phyloP scores from a whole-genome alignment of 2,329 filamentous ascomycete genomes.

The Epichloe coenophiala region DNA sequence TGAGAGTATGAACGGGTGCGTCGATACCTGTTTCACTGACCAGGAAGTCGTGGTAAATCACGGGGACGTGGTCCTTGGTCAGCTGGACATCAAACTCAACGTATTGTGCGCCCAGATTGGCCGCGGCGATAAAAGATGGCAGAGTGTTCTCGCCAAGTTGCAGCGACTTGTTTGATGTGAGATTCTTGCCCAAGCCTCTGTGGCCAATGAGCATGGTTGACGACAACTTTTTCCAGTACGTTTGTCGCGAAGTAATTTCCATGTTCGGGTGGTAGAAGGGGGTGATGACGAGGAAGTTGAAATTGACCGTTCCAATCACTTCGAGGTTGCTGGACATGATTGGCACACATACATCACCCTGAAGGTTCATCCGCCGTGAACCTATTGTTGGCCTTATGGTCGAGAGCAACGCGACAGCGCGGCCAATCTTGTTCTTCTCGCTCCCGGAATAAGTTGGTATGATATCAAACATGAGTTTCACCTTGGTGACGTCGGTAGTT shows the following conservation, averaged over 20 bases:
- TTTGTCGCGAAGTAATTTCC: slow-evolving; percentile 78
- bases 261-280: slow-evolving; percentile 91
- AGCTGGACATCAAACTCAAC: slow-evolving; percentile 82
- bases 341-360: slow-evolving; percentile 84
- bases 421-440: slow-evolving; percentile 76
- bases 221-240: slow-evolving; percentile 89
- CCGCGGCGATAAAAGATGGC: slow-evolving; percentile 88
- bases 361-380: slow-evolving; percentile 75
- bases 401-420: slow-evolving; percentile 77
- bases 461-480: slow-evolving; percentile 87
- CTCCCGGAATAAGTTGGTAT: slow-evolving; percentile 90
- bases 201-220: slow-evolving; percentile 72
- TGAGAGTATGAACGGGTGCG: slow-evolving; percentile 88
- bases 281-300: slow-evolving; percentile 91
- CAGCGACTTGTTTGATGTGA: slow-evolving; percentile 67
- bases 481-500: slow-evolving; percentile 61
- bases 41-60: slow-evolving; percentile 97
- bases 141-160: slow-evolving; percentile 96
- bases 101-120: slow-evolving; percentile 73
- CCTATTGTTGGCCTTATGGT: slow-evolving; percentile 74
- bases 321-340: slow-evolving; percentile 77
- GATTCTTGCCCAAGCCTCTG: slow-evolving; percentile 79
- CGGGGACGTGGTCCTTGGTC: slow-evolving; percentile 96
- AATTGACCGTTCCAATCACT: slow-evolving; percentile 87
- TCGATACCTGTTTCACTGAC: slow-evolving; percentile 97